Evolutionary conservation across 495 filamentous ascomycete species (phyloP).

Genomic region (Beverwykella pulmonaria): DNA sequence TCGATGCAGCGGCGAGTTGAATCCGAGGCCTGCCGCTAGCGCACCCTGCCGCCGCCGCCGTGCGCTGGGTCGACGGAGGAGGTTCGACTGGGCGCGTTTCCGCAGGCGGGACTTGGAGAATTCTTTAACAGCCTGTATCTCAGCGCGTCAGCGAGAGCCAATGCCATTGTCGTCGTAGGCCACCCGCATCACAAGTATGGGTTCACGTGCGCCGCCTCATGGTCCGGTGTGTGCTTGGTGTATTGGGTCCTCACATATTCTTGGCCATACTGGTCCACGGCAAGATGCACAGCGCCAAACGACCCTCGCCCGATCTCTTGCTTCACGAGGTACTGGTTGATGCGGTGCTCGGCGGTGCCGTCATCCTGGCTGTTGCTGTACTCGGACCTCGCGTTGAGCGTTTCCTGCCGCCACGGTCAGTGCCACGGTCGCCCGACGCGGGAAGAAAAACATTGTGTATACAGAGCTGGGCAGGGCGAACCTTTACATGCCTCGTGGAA

Average conservation of each 20-base stretch:
- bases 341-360: slow-evolving; percentile 72
- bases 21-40: slow-evolving; percentile 56
- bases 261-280: slow-evolving; percentile 83
- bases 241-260: slow-evolving; percentile 75
- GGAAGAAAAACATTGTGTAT: slow-evolving; percentile 45
- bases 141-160: slow-evolving; percentile 29
- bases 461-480: slow-evolving; percentile 15
- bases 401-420: slow-evolving; percentile 62
- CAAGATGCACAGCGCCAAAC: slow-evolving; percentile 91
- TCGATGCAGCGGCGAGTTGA: slow-evolving; percentile 65
- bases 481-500: slow-evolving; percentile 45
- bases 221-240: slow-evolving; percentile 4
- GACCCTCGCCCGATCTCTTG: slow-evolving; percentile 96
- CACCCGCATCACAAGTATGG: slow-evolving; percentile 23
- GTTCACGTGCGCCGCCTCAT: not conserved
- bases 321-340: slow-evolving; percentile 93
- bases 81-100: slow-evolving; percentile 91
- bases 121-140: slow-evolving; percentile 83
- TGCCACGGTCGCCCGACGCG: not conserved
- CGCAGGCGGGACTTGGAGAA: slow-evolving; percentile 92
- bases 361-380: slow-evolving; percentile 87
- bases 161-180: slow-evolving; percentile 16
- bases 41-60: slow-evolving; percentile 55
- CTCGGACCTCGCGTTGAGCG: slow-evolving; percentile 83
- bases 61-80: slow-evolving; percentile 70